These are phyloP conservation scores for Hyaloperonospora arabidopsidis DNA, from an alignment of 352 stramenopile genomes.

Conservation along the genomic window DNA sequence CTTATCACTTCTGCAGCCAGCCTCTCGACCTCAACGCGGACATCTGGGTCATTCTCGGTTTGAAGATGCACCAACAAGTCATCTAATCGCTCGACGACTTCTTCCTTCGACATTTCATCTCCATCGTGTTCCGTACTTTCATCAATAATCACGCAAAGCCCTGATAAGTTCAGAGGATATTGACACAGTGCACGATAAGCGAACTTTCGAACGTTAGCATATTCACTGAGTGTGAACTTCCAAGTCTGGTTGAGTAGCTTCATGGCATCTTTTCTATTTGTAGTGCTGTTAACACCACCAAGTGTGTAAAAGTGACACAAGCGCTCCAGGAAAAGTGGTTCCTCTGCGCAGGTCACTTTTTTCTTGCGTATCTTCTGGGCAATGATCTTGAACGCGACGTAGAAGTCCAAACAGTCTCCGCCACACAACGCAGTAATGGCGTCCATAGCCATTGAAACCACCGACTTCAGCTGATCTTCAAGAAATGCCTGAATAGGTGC, in stretches of 20 bases:
- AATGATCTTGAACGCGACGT: slow-evolving; percentile 70
- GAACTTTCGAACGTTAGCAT: slow-evolving; percentile 30
- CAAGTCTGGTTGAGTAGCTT: slow-evolving; percentile 49
- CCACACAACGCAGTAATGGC: slow-evolving; percentile 49
- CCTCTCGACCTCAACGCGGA: slow-evolving; percentile 35
- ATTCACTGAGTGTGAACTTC: slow-evolving; percentile 32
- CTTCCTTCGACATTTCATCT: slow-evolving; percentile 32
- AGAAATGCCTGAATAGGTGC: slow-evolving; percentile 46
- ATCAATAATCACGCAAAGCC: slow-evolving; percentile 21
- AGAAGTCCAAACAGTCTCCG: slow-evolving; percentile 67
- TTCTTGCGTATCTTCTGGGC: slow-evolving; percentile 58
- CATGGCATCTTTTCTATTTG: slow-evolving; percentile 34
- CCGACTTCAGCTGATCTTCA: slow-evolving; percentile 39
- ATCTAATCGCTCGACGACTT: slow-evolving; percentile 43
- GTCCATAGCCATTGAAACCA: slow-evolving; percentile 58
- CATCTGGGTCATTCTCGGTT: slow-evolving; percentile 26
- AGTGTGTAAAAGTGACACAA: slow-evolving; percentile 52
- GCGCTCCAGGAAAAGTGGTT: slow-evolving; percentile 46
- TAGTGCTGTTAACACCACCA: slow-evolving; percentile 28
- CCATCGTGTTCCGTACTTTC: slow-evolving; percentile 11
- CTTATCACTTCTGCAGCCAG: slow-evolving; percentile 36
- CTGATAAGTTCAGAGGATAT: slow-evolving; percentile 44
- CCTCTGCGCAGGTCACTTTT: slow-evolving; percentile 38
- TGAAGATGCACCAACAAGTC: slow-evolving; percentile 34
- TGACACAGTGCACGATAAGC: slow-evolving; percentile 39